Evolutionary conservation across 257 asterid species (phyloP), one percentile per base, ranked within the genome.

Genomic region (Salvia hispanica): DNA sequence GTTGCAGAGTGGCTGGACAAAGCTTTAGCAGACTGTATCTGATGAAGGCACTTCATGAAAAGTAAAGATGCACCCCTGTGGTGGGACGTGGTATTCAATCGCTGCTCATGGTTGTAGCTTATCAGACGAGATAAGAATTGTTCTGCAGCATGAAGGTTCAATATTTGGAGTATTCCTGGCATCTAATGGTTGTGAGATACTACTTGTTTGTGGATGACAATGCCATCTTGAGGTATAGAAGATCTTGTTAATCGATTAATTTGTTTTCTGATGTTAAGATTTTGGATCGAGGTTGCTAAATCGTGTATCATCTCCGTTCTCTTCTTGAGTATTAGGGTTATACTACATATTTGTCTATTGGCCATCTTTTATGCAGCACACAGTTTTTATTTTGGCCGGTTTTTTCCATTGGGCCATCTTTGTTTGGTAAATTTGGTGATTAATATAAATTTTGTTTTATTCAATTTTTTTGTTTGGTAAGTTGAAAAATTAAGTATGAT

Each of bases 21-120:
- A 93, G 92, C 88, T 87, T 90, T 80, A 91, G 92, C 65, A 80
- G 89, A 67, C 76, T 93, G 61, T 87, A 89, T 70, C 81, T 88
- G 83, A 82, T 79, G 95, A 93, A 93, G 85, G 97, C 96, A 63
- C 86, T 91, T 67, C 95, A 91, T 36, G 99, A 91, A 58, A 80
- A 87, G 16, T 82, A 59, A 70, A 71, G 66, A 1, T 4, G 9
- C 28, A 10, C n/a, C 12, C 7, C 9, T 13, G 3, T 6, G 44
- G 36, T 21, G 37, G 50, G 37, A 5, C 13, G 13, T 57, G 58
- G 44, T 47, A 59, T 16, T 43, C 7, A 9, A 14, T 52, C 21
- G 48, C 16, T 40, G 13, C 47, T 59, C 52, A 2, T n/a, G 44
- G 15, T 54, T 58, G 46, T 42, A 28, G 55, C 53, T 13, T 13